These are phyloP conservation scores for Phlebiopsis flavidoalba DNA, from an alignment of 768 basidiomycete genomes.

Conservation along the genomic window DNA sequence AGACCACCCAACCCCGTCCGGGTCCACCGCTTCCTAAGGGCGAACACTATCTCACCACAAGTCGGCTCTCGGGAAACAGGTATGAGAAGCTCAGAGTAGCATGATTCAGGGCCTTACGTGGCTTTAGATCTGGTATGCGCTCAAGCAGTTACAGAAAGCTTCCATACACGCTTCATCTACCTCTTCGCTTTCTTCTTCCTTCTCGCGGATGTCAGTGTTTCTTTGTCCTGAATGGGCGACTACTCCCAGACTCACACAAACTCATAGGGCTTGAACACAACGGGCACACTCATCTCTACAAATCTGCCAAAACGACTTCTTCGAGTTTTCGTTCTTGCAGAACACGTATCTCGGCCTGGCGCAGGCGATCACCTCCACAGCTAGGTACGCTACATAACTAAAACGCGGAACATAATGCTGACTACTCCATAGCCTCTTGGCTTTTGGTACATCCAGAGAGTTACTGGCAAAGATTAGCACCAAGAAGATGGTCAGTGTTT, in stretches of 20 bases:
- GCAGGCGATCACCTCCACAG: constrained; percentile 71
- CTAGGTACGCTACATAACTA: constrained; percentile 15
- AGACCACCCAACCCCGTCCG: constrained; percentile 78
- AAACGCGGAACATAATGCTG: not conserved
- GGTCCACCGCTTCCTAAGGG: constrained; percentile 76
- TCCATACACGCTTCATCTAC: constrained; percentile 80
- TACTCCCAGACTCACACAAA: not conserved
- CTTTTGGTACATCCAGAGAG: constrained; percentile 80
- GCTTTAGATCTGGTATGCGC: constrained; percentile 66
- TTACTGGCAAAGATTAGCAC: constrained; percentile 77
- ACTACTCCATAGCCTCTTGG: constrained; percentile 43
- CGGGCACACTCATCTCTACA: constrained; percentile 66
- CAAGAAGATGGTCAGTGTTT: constrained; percentile 63
- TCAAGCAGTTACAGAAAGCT: constrained; percentile 72
- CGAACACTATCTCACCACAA: constrained; percentile 69
- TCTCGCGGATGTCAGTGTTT: constrained; percentile 64
- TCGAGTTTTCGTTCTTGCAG: constrained; percentile 75
- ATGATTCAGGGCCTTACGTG: not conserved
- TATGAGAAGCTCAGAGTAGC: constrained; percentile 13
- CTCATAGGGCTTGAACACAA: constrained; percentile 71
- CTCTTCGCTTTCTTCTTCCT: constrained; percentile 72
- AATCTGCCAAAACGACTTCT: constrained; percentile 79
- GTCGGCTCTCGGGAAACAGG: constrained; percentile 91
- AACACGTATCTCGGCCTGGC: constrained; percentile 75
- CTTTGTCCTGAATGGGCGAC: no score